Conservation (phyloP, 2,329 filamentous ascomycete genomes). For the Fusarium keratoplasticum region DNA sequence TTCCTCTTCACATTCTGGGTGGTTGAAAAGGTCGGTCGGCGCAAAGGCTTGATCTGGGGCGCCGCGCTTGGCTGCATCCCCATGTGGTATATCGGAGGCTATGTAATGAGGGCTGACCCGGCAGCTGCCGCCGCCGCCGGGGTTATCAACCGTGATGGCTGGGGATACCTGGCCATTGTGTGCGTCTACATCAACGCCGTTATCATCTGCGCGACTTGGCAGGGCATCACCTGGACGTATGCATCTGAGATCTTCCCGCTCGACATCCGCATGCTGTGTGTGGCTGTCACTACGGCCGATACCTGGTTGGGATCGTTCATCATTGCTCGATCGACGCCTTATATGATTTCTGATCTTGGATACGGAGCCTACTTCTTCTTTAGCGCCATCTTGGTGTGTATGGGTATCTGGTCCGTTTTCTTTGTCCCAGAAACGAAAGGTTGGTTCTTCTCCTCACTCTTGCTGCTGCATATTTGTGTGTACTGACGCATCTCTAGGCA, state of each 20-base stretch:
- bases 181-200: constrained; percentile 57
- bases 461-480: background rate
- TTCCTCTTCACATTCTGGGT: constrained; percentile 57
- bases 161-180: constrained; percentile 59
- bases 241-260: constrained; percentile 60
- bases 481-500: constrained; percentile 37
- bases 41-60: constrained; percentile 58
- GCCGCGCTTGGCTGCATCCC: constrained; percentile 52
- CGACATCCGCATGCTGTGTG: constrained; percentile 51
- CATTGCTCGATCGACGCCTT: constrained; percentile 53
- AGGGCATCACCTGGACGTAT: constrained; percentile 58
- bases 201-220: constrained; percentile 55
- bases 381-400: constrained; percentile 56
- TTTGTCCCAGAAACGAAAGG: constrained; percentile 66
- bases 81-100: constrained; percentile 55
- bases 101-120: constrained; percentile 49
- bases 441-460: background rate
- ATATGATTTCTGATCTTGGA: constrained; percentile 55
- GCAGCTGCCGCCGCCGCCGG: constrained; percentile 57
- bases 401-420: constrained; percentile 61
- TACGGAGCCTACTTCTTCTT: constrained; percentile 68
- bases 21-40: constrained; percentile 60
- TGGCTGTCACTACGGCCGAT: constrained; percentile 50
- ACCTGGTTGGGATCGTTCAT: constrained; percentile 56
- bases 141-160: constrained; percentile 54